Evolutionary conservation across 176 grass and related monocot species (phyloP).

Genomic region (Musa beccarii): DNA sequence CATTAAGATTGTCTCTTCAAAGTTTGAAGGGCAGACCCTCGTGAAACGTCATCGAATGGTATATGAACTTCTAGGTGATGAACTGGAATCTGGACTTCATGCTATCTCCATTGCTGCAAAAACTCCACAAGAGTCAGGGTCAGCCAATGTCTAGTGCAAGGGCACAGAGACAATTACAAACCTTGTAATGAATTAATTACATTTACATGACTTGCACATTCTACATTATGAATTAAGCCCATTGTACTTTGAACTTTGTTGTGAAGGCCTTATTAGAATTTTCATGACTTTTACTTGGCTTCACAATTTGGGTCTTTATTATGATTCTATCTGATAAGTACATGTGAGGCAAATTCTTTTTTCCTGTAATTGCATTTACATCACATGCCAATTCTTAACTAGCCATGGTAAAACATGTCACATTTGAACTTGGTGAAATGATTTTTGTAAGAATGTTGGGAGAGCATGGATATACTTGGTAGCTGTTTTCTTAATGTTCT

Average conservation of each 20-base stretch:
- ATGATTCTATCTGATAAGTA: neutral
- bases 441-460: neutral
- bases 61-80: conserved; percentile 76
- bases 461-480: neutral
- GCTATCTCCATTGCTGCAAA: conserved; percentile 91
- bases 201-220: neutral
- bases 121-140: conserved; percentile 55
- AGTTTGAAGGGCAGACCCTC: conserved; percentile 80
- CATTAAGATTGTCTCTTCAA: conserved; percentile 68
- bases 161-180: neutral
- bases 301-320: neutral
- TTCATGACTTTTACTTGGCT: neutral
- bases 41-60: conserved; percentile 89
- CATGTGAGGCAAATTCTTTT: neutral
- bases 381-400: too few species aligned
- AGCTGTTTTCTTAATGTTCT: neutral
- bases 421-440: too few species aligned
- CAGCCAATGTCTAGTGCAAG: conserved; percentile 10
- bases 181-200: neutral
- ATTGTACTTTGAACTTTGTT: neutral
- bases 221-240: neutral
- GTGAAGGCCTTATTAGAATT: too few species aligned
- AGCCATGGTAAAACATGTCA: too few species aligned
- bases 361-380: too few species aligned
- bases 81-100: conserved; percentile 88